Evolutionary conservation across 306 rosid genomes (phyloP), one percentile per base, ranked within the genome.

Genomic region (Myrica gale): DNA sequence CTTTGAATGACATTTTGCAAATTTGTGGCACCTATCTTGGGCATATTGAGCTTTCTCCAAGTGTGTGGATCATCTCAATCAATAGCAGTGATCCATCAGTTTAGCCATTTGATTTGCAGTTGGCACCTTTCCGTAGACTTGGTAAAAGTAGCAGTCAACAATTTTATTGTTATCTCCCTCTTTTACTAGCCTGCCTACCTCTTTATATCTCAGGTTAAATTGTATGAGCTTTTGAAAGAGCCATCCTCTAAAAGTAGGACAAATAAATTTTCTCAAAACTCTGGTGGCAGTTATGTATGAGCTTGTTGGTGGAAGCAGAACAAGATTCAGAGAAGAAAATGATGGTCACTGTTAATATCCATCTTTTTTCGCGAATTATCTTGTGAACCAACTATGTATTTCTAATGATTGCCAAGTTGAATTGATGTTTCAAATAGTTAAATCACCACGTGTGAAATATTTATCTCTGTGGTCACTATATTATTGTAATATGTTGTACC

Each of bases 11-110:
- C 48, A 45, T 26, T 26, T 26, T 44, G 16, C 4, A 2, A 62
- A 55, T 55, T 61, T 61, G 43, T 61, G 44, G 68, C 75, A 17
- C 6, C 4, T 77, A 19, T 76, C 67, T 56, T 15, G 44, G 39
- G 42, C 9, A 9, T 69, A 19, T 48, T 5, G 12, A 20, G 9
- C 53, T 69, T 5, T 48, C 4, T 47, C 11, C 23, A 9, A 26
- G 15, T 48, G 42, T 26, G 32, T 26, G 0, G 32, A 1, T 26
- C 32, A 26, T 26, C n/a, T 46, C 7, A 63, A 19, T 63, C 20
- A 37, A 13, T 63, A 63, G 44, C 20, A 63, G 39, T 39, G 46
- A 41, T 1, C 46, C 69, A 13, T 63, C 44, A 13, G 21, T 17
- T 62, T 1, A 17, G 39, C 26, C 43, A 60, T 21, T 23, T 60